These are phyloP conservation scores for Pseudogymnoascus sp. DNA, from an alignment of 2,329 filamentous ascomycete genomes.

Conservation along the genomic window DNA sequence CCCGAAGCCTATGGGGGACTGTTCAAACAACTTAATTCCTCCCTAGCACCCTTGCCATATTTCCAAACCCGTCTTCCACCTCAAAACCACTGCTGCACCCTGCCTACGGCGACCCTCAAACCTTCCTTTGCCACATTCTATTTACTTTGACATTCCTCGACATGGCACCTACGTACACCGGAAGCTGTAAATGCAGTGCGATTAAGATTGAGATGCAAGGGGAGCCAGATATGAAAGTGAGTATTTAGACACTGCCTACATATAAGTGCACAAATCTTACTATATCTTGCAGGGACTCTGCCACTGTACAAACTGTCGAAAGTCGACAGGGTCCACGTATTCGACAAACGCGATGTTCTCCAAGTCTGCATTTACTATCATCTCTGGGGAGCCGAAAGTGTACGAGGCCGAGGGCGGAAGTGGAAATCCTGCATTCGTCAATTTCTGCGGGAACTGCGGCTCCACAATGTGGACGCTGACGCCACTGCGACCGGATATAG, in stretches of 20 bases:
- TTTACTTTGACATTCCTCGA: not conserved
- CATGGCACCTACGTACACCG: not conserved
- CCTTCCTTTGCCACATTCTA: not conserved
- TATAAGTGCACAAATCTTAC: not conserved
- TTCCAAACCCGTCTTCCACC: too few species aligned
- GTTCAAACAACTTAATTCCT: too few species aligned
- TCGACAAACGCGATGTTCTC: not conserved
- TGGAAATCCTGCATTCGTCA: not conserved
- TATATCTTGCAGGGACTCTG: not conserved
- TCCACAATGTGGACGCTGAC: not conserved
- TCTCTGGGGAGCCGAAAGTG: not conserved
- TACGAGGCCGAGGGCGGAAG: not conserved
- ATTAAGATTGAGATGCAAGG: not conserved
- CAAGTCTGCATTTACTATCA: not conserved
- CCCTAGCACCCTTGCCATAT: too few species aligned
- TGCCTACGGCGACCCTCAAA: not conserved
- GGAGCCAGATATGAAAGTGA: not conserved
- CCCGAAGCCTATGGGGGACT: too few species aligned
- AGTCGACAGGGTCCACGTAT: not conserved
- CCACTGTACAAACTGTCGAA: not conserved
- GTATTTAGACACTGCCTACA: not conserved
- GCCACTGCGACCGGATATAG: not conserved
- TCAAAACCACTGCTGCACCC: too few species aligned
- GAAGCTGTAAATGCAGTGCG: not conserved
- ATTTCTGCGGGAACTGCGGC: not conserved